phyloP scores from a whole-genome alignment of 2,329 filamentous ascomycete genomes.

The Eutypa lata region DNA sequence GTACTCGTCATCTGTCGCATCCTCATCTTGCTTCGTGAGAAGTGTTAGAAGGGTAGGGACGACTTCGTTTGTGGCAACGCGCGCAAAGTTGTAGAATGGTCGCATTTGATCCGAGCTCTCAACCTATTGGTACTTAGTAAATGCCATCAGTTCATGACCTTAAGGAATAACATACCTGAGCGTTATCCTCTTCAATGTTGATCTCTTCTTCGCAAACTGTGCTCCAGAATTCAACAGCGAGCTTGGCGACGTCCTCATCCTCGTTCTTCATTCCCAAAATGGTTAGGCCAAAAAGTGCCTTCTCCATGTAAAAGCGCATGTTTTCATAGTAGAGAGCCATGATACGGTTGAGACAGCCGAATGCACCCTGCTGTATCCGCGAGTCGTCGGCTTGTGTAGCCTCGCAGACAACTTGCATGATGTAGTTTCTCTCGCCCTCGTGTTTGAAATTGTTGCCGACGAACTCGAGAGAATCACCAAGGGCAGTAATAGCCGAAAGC shows the following conservation, averaged over 20 bases:
- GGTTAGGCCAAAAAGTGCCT: slow-evolving; percentile 94
- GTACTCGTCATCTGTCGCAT: slow-evolving; percentile 95
- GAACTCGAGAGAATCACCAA: slow-evolving; percentile 96
- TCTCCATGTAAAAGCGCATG: slow-evolving; percentile 99
- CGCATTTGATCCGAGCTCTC: slow-evolving; percentile 82
- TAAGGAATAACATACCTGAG: slow-evolving; percentile 52
- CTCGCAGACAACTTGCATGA: slow-evolving; percentile 99
- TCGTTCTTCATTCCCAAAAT: slow-evolving; percentile 98
- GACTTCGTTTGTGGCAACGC: slow-evolving; percentile 89
- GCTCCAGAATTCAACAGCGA: slow-evolving; percentile 99
- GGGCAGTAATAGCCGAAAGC: slow-evolving; percentile 85
- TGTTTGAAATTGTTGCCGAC: slow-evolving; percentile 98
- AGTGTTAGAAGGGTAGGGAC: slow-evolving; percentile 86
- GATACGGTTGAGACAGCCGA: slow-evolving; percentile 96
- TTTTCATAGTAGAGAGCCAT: slow-evolving; percentile 99
- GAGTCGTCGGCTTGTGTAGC: slow-evolving; percentile 91
- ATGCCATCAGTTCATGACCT: slow-evolving; percentile 2
- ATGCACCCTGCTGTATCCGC: slow-evolving; percentile 91
- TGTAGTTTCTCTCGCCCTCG: slow-evolving; percentile 98
- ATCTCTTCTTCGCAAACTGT: slow-evolving; percentile 99
- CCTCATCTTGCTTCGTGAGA: slow-evolving; percentile 95
- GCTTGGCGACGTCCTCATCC: slow-evolving; percentile 96
- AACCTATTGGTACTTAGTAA: slow-evolving; percentile 34
- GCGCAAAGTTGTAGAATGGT: slow-evolving; percentile 92
- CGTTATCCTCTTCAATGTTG: slow-evolving; percentile 95